These are phyloP conservation scores for Amylocarpus encephaloides DNA, from an alignment of 2,329 filamentous ascomycete genomes.

Conservation along the genomic window DNA sequence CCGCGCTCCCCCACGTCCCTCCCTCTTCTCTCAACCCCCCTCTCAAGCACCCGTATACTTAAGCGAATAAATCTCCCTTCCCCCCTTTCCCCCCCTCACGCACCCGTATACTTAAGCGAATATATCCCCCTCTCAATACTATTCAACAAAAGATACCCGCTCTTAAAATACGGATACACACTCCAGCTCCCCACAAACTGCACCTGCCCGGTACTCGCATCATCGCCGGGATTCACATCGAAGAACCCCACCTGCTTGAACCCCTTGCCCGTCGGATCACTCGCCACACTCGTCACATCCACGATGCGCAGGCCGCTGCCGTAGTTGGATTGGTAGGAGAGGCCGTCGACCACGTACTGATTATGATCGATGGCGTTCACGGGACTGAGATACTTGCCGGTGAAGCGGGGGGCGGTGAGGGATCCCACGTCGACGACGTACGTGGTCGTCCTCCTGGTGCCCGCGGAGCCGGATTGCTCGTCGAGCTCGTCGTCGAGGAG, in stretches of 20 bases:
- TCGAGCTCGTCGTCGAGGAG: slow-evolving; percentile 2
- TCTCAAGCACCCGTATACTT: not conserved
- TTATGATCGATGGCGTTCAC: not conserved
- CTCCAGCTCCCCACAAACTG: not conserved
- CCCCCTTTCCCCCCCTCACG: not conserved
- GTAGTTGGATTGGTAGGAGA: not conserved
- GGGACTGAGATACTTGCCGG: not conserved
- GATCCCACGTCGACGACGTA: not conserved
- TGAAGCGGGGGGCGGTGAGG: not conserved
- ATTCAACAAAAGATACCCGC: not conserved
- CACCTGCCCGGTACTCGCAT: not conserved
- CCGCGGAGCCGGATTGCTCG: not conserved
- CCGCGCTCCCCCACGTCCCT: no score
- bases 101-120: not conserved
- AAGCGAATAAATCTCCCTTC: no score
- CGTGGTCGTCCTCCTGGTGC: not conserved
- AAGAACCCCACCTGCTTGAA: not conserved
- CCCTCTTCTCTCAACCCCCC: not conserved
- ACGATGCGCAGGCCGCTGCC: not conserved
- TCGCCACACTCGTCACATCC: not conserved
- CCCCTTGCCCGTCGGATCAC: not conserved
- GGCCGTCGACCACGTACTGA: not conserved
- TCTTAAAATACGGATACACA: not conserved
- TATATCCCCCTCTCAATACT: not conserved
- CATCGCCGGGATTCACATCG: not conserved